Percentiles rank a stretch among this genome's conserved stretches.
phyloP scores from a whole-genome alignment of 495 filamentous ascomycete genomes.

The Hypoxylon trugodes region DNA sequence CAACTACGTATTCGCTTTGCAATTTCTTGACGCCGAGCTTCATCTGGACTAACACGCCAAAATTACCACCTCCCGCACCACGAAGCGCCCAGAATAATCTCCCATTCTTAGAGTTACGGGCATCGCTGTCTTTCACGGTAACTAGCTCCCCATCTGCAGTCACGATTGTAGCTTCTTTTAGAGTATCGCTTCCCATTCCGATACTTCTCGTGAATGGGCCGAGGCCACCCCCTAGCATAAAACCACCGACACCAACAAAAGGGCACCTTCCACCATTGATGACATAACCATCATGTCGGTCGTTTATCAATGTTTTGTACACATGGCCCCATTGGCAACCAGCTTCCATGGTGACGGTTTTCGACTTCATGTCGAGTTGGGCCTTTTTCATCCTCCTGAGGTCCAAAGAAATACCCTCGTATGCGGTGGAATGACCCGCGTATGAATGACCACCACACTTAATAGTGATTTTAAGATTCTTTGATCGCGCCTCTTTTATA shows the following conservation, averaged over 20 bases:
- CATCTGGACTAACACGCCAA: constrained; percentile 13
- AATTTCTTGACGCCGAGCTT: constrained; percentile 18
- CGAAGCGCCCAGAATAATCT: constrained; percentile 6
- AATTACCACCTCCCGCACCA: constrained; percentile 9
- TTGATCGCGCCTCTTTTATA: constrained; percentile 8
- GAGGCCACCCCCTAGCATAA: constrained; percentile 37
- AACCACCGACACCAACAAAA: constrained; percentile 41
- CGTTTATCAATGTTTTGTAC: constrained; percentile 28
- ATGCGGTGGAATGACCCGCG: constrained; percentile 36
- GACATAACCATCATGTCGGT: constrained; percentile 23
- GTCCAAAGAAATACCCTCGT: constrained; percentile 35
- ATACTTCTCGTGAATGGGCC: constrained; percentile 38
- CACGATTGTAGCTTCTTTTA: constrained; percentile 25
- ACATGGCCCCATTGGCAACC: constrained; percentile 27
- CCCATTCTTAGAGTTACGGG: constrained; percentile 7
- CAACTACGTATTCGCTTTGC: constrained; percentile 11
- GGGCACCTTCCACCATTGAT: constrained; percentile 43
- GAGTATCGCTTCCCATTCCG: constrained; percentile 39
- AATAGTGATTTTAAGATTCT: constrained; percentile 27
- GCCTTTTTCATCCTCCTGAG: constrained; percentile 26
- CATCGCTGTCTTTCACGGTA: constrained; percentile 22
- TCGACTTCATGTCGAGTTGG: constrained; percentile 20
- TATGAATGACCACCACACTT: constrained; percentile 39
- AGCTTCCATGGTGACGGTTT: neutral
- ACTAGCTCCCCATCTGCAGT: constrained; percentile 23